Base-by-base conservation (phyloP, 2,329 filamentous ascomycete genomes). In the Neoarthrinium moseri region DNA sequence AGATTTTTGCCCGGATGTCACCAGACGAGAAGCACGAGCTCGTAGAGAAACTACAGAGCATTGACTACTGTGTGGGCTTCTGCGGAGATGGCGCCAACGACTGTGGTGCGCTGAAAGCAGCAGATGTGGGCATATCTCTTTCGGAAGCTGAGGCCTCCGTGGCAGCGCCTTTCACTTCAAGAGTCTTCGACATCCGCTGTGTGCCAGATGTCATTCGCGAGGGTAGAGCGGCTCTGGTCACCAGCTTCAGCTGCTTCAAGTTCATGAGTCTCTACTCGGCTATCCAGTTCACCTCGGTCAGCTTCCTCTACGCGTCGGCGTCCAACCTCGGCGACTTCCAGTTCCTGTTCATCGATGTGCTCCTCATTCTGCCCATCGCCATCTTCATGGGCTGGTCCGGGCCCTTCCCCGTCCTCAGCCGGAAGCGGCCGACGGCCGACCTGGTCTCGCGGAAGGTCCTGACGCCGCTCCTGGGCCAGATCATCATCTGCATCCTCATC, bases 341-440 rank as follows among this genome's bases (percentile, higher is more conserved):
- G 75, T 99, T 96, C 64, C 77, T 99, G 4, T 97, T 92, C 67
- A 97, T 99, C 60, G 94, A 99, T 58, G 76, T 99, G 12, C 74
- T 87, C 4, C 81, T 99, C 46, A 99, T 99, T 60, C 74, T 99
- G 3, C 94, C 94, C 4, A 95, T 99, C 57, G 94, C 94, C 20
- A 89, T 99, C 48, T 97, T 97, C 65, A 99, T 99, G 94, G 91
- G 94, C 55, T 97, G 95, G 94, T 90, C 89, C 20, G 91, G 88
- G 5, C 87, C 95, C 2, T 90, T 86, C 60, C 83, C 84, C 3
- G 74, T 78, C 29, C 79, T 99, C 12, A 87, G 83, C 56, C 82
- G 79, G 47, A 99, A 97, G 67, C 80, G 91, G 27, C 94, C 94
- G 4, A 97, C 91, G 0, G 91, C 94, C 13, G 88, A 92, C 57